Conservation (phyloP, 1,284 basidiomycete species). For the Ganoderma resinaceum region DNA sequence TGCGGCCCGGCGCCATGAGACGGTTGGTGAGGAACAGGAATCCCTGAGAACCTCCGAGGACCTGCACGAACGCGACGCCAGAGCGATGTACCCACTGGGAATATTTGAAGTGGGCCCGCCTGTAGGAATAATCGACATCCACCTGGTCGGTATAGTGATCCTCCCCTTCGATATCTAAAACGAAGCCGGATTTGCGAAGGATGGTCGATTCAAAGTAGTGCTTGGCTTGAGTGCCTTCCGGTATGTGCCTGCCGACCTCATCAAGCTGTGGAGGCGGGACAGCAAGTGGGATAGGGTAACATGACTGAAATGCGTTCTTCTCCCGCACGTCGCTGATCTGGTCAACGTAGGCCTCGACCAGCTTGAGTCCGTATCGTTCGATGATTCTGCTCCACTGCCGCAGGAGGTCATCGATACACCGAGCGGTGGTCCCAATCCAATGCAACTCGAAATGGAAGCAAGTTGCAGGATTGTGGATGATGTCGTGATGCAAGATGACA, state of each 20-base stretch:
- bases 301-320: constrained; percentile 89
- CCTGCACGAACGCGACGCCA: constrained; percentile 88
- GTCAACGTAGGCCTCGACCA: constrained; percentile 92
- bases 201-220: constrained; percentile 87
- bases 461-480: constrained; percentile 90
- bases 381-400: constrained; percentile 87
- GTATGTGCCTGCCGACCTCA: constrained; percentile 72
- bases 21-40: constrained; percentile 91
- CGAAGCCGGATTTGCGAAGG: constrained; percentile 80
- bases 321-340: constrained; percentile 85
- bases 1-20: constrained; percentile 72
- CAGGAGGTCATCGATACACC: constrained; percentile 92
- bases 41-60: constrained; percentile 78
- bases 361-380: constrained; percentile 89
- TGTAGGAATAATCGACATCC: constrained; percentile 91
- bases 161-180: constrained; percentile 86
- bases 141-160: constrained; percentile 79
- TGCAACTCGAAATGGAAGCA: constrained; percentile 97
- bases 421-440: constrained; percentile 96
- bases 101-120: constrained; percentile 76
- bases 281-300: constrained; percentile 81
- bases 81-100: constrained; percentile 91
- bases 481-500: constrained; percentile 89
- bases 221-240: constrained; percentile 65
- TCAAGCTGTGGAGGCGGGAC: constrained; percentile 76